phyloP scores from a whole-genome alignment of 148 eudicot species.

The Agrostemma githago region DNA sequence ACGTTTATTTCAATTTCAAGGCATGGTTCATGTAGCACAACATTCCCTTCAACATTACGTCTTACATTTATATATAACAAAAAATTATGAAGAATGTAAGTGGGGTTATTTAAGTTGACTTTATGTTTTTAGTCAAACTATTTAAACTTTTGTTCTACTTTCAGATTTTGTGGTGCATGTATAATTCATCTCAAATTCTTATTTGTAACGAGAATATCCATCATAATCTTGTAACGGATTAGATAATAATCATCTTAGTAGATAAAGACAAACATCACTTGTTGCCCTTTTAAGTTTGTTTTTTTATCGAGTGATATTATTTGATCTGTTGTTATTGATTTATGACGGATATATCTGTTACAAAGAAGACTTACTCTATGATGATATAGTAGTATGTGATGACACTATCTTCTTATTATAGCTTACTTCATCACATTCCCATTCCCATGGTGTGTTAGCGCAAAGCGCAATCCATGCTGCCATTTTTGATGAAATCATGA shows the following conservation, averaged over 20 bases:
- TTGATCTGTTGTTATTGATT: no score
- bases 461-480: slow-evolving; percentile 23
- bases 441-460: slow-evolving; percentile 13
- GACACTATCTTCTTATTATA: background rate
- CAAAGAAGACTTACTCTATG: no score
- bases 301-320: no score
- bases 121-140: slow-evolving; percentile 23
- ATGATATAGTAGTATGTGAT: no score
- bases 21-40: slow-evolving; percentile 25
- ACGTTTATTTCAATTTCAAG: slow-evolving; percentile 9
- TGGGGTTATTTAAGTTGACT: slow-evolving; percentile 2
- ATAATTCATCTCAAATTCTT: no score
- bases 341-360: no score
- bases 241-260: no score
- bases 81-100: background rate
- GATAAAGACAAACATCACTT: no score
- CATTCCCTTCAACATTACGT: slow-evolving; percentile 2
- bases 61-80: background rate
- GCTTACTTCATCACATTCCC: background rate
- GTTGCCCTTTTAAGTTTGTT: no score
- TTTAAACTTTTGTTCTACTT: background rate
- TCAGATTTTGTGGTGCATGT: slow-evolving; percentile 7
- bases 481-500: background rate
- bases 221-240: no score
- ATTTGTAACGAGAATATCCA: no score